Base-by-base conservation (phyloP, 371 early-diverging fungal genomes). In the Mucor ambiguus region DNA sequence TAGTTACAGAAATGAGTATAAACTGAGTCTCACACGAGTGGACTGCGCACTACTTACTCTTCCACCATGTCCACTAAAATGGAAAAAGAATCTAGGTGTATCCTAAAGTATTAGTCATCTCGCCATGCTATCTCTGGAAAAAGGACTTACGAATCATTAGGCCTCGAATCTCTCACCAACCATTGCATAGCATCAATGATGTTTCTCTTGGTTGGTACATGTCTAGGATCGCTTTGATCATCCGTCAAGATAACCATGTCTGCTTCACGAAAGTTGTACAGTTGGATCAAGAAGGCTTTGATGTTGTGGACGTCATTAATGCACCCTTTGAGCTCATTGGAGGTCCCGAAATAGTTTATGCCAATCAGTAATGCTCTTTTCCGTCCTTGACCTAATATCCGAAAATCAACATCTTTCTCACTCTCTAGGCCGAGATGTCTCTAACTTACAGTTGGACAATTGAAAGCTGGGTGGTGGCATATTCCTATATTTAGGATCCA, bases 301-400 rank as follows among this genome's bases (percentile, higher is more conserved):
- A 97, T 86, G 73, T 92, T 93, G 61, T 86, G 75, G 30, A 95
- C 96, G 70, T 97, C 97, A 72, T 96, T 96, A 73, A 93, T 90
- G 76, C 96, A 97, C 9, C 95, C 93, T 58, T 79, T 73, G 30
- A 95, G 86, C 70, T 85, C 86, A 61, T 73, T 74, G 52, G 71
- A 68, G 35, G 92, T 84, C 20, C 87, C 86, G 64, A 85, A 80
- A 77, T 96, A 96, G 35, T 73, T 73, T 24, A 73, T 69, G 30
- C 73, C 73, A 56, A 73, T 64, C 18, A 73, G 46, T 2, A 73
- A 58, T 10, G 73, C 73, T 67, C 70, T 69, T 48, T 73, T 73
- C 61, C 68, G 63, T 57, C 73, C 73, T 61, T 73, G 76, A 66
- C 76, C 76, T 76, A 33, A 52, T 52, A 52, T 52, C 52, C 52